Evolutionary conservation across 108 stramenopile genomes (phyloP), one percentile per base, ranked within the genome.

Genomic region (Cyclotella choctawhatcheeana): DNA sequence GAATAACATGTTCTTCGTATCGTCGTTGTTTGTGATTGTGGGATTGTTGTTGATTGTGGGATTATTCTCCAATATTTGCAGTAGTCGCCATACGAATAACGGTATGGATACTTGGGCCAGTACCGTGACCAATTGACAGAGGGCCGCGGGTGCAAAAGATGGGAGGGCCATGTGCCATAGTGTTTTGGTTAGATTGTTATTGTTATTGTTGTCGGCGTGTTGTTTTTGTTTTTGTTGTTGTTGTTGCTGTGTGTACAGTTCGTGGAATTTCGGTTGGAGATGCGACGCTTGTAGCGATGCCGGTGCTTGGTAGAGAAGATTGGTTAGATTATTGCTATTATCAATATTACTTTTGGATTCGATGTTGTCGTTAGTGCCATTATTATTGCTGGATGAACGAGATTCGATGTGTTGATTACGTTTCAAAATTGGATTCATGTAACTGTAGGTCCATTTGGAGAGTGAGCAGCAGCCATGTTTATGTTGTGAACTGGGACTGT

Each of bases 121-220:
- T n/a, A 89, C 86, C 2, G 86, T 81, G 6, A 90, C 29, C 24
- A 93, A 59, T 69, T 95, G 83, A 58, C 73, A 93, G 26, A 86
- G 58, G 24, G 88, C 93, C 3, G 93, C 92, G 21, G 86, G 88
- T n/a, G 86, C 14, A 68, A 86, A 92, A 10, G 73, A 79, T 0
- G 84, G 83, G 2, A 56, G 35, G 22, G 84, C 77, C 35, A 93
- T 50, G 0, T 71, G 47, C 85, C 85, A 96, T 29, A 96, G 65
- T 2, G 85, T 80, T 14, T 33, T 47, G 14, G 56, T 5, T 0
- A 73, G 22, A 25, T 64, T 55, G 3, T 53, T 43, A 44, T 44
- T 54, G 1, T 59, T 1, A 2, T 47, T 21, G 14, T 31, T 6
- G 43, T 47, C n/a, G n/a, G n/a, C n/a, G n/a, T n/a, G n/a, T n/a